phyloP scores from a whole-genome alignment of 1,284 basidiomycete species.

The Ganoderma sinense region DNA sequence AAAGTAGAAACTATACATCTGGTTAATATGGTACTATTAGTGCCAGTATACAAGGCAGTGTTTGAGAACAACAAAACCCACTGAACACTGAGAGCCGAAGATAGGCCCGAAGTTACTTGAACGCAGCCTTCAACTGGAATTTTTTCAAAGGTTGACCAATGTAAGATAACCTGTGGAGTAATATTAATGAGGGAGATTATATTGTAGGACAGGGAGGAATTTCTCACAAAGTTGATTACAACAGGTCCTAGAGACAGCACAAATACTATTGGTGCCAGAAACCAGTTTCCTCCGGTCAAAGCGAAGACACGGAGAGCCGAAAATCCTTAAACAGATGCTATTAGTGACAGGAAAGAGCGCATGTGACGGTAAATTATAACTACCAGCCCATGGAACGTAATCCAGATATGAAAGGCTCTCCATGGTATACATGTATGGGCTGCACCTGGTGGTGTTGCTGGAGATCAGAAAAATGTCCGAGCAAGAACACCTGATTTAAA shows the following conservation, averaged over 20 bases:
- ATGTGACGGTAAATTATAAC: neutral
- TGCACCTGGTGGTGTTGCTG: neutral
- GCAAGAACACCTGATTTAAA: no score
- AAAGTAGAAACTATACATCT: no score
- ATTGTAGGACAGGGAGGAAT: neutral
- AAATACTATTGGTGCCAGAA: neutral
- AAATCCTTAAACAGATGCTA: constrained; percentile 3
- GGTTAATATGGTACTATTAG: no score
- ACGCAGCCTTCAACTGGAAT: no score
- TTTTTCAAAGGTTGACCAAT: no score
- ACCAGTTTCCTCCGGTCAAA: constrained; percentile 5
- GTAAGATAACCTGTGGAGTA: no score
- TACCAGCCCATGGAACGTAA: constrained; percentile 11
- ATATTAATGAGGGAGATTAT: no score
- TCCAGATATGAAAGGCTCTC: neutral
- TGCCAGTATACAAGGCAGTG: no score
- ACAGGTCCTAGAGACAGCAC: constrained; percentile 4
- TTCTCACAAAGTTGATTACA: constrained; percentile 9
- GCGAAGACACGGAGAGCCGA: constrained; percentile 20
- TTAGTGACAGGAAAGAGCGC: neutral
- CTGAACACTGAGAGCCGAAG: no score
- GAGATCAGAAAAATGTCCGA: neutral
- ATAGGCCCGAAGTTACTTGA: no score
- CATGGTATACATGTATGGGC: neutral
- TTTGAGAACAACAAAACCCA: no score